Evolutionary conservation across 371 early-diverging fungal species (phyloP), one percentile per base, ranked within the genome.

Genomic region (Rhizopus stolonifer): DNA sequence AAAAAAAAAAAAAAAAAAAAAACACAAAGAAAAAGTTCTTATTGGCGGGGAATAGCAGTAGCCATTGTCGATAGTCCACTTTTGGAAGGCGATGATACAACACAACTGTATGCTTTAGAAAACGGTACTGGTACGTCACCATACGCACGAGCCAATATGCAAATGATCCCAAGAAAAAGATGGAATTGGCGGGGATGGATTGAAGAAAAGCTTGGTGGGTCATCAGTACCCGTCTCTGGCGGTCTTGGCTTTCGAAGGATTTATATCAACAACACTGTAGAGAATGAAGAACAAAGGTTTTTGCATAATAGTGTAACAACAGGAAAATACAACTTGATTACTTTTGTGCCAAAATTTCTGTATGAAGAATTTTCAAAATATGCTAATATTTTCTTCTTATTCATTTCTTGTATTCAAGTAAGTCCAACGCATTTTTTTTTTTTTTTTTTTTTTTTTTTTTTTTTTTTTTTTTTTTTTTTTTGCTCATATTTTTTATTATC

Each of bases 331-430:
- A 94, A 87, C 46, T 40, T 85, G 42, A 39, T 86, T 31, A 90
- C 90, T 19, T 98, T 98, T 66, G 53, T 98, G 47, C 94, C 94
- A 49, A 89, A 90, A 70, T 94, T 96, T 70, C 69, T 96, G 23
- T 90, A 85, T 48, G 94, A 93, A 67, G 96, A 98, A 74, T 91
- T 95, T 54, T 91, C 92, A 33, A 95, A 94, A 70, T 89, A 90
- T 64, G 93, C 93, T 54, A 98, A 97, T 75, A 59, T 98, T 29
- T 98, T 96, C 70, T 98, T 98, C 79, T 75, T 96, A 57, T 87
- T 95, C 54, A 88, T 91, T 6, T 84, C 90, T 7, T 82, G 82
- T 51, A 92, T 93, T 49, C 93, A 93, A 80, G 88, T 85, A 75
- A 64, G n/a, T 29, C 15, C 36, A n/a, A 0, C 15, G 6, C 15